Conservation (phyloP, 768 basidiomycete species). For the Gloeophyllum trabeum region DNA sequence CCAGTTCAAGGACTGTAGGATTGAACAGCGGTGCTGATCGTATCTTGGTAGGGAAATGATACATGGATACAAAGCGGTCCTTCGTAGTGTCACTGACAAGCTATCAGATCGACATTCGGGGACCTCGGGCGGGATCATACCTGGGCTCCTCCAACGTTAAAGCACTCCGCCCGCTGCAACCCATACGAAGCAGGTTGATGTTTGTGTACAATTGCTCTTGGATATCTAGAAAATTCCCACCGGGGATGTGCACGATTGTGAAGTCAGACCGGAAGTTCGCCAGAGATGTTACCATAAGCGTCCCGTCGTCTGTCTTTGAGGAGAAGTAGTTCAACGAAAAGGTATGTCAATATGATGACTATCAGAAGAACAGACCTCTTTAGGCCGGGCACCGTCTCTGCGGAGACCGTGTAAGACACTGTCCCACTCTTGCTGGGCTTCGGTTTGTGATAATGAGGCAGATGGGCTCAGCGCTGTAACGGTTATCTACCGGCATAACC, state of each 20-base stretch:
- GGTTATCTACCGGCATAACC: constrained; percentile 31
- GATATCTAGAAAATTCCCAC: constrained; percentile 51
- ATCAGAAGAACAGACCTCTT: constrained; percentile 29
- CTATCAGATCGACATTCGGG: not conserved
- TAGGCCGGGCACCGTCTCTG: constrained; percentile 64
- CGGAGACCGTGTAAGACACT: constrained; percentile 48
- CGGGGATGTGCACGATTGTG: constrained; percentile 71
- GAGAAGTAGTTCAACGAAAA: not conserved
- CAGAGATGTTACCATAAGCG: constrained; percentile 73
- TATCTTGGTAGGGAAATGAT: constrained; percentile 40
- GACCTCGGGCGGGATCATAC: constrained; percentile 17
- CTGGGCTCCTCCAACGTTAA: constrained; percentile 71
- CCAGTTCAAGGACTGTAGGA: constrained; percentile 61
- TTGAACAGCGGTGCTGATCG: constrained; percentile 33
- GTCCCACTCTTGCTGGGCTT: constrained; percentile 47
- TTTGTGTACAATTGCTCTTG: constrained; percentile 69
- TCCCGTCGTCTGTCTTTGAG: constrained; percentile 48
- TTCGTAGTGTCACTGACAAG: constrained; percentile 59
- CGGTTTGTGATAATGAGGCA: constrained; percentile 25
- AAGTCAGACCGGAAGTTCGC: constrained; percentile 84
- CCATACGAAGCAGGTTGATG: constrained; percentile 77
- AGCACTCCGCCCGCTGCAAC: constrained; percentile 68
- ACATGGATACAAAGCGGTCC: constrained; percentile 66
- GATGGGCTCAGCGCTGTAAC: constrained; percentile 44
- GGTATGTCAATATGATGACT: constrained; percentile 3